These are phyloP conservation scores for Acmispon strigosus DNA, from an alignment of 306 rosid genomes.

Conservation along the genomic window DNA sequence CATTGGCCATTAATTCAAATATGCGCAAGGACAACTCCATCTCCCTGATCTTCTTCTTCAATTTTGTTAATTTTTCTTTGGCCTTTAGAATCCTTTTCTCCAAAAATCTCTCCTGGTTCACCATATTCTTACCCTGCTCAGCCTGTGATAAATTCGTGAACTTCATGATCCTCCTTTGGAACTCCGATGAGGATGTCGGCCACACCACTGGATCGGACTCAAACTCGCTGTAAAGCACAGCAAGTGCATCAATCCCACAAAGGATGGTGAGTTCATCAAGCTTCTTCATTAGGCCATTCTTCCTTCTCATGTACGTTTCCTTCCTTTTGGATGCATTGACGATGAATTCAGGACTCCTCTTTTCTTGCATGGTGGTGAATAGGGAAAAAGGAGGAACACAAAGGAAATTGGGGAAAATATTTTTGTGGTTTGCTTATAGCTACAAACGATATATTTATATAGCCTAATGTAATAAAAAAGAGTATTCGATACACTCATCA, in stretches of 20 bases:
- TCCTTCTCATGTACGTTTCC: conserved; percentile 2
- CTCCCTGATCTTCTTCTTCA: background rate
- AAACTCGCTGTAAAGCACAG: background rate
- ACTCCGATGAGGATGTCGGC: background rate
- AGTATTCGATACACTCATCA: too few species aligned
- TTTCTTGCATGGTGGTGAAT: background rate
- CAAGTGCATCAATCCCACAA: conserved; percentile 3
- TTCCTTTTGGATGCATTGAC: background rate
- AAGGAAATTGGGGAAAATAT: background rate
- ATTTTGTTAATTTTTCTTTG: background rate
- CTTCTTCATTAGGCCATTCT: conserved; percentile 1
- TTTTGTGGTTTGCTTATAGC: too few species aligned
- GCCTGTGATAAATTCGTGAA: background rate
- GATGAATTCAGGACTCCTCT: conserved; percentile 4
- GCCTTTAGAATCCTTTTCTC: background rate
- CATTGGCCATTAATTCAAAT: background rate
- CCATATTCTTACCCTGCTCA: conserved; percentile 13
- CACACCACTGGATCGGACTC: conserved; percentile 22
- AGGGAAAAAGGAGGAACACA: background rate
- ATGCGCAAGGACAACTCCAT: background rate
- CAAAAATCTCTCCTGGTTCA: conserved; percentile 11
- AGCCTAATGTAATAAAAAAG: too few species aligned
- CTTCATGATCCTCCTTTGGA: background rate
- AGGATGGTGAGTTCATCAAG: conserved; percentile 5
- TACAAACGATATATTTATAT: too few species aligned